Evolutionary conservation across 2,329 filamentous ascomycete genomes (phyloP).

Genomic region (Clarireedia monteithiana): DNA sequence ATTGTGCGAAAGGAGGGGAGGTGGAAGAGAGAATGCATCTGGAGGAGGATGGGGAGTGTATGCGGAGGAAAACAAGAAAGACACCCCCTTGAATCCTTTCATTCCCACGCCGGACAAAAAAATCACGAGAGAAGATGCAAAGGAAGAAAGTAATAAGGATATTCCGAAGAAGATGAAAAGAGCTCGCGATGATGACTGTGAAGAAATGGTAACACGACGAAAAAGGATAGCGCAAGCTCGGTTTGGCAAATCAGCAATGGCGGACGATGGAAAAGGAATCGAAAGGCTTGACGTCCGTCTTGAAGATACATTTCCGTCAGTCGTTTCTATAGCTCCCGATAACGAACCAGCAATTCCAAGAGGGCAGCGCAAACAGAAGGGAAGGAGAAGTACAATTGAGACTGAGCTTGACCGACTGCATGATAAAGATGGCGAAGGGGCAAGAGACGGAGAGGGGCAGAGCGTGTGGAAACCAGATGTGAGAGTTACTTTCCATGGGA

Average conservation of each 20-base stretch:
- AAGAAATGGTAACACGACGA: constrained; percentile 45
- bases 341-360: constrained; percentile 15
- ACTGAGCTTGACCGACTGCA: constrained; percentile 19
- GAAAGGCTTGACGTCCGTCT: constrained; percentile 54
- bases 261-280: constrained; percentile 51
- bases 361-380: constrained; percentile 22
- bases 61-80: constrained; percentile 45
- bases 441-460: neutral
- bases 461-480: constrained; percentile 48
- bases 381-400: constrained; percentile 22
- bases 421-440: constrained; percentile 26
- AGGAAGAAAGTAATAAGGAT: constrained; percentile 14
- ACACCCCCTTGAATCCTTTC: constrained; percentile 43
- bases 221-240: constrained; percentile 56
- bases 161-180: constrained; percentile 20
- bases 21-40: constrained; percentile 61
- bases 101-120: constrained; percentile 25
- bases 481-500: constrained; percentile 62
- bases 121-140: constrained; percentile 15
- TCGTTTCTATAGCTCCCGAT: constrained; percentile 14
- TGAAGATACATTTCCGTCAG: constrained; percentile 46
- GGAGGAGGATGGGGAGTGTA: constrained; percentile 77
- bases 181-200: constrained; percentile 22
- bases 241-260: constrained; percentile 55
- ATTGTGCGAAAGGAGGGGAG: constrained; percentile 60